A percentile compares a stretch with the other conserved stretches of the same genome.
Evolutionary conservation across 1,284 basidiomycete species (phyloP).

Genomic region (Fomes fomentarius): DNA sequence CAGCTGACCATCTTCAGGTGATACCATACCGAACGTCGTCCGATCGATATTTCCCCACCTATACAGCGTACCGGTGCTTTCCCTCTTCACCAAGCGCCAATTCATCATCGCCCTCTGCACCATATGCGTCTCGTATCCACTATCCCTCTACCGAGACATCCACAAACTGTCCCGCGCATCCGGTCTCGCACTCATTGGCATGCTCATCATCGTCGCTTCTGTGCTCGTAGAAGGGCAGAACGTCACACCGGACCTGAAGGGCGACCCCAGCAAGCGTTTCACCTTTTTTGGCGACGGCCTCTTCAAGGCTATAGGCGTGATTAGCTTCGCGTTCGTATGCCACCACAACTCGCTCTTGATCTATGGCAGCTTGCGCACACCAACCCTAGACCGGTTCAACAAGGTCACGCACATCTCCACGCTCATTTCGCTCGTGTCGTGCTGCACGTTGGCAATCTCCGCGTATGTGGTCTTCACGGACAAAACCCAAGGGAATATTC

Average conservation of each 20-base stretch:
- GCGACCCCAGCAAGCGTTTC: constrained; percentile 71
- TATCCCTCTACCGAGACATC: constrained; percentile 96
- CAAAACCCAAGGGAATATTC: constrained; percentile 91
- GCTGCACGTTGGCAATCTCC: constrained; percentile 85
- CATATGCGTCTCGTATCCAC: constrained; percentile 88
- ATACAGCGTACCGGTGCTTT: constrained; percentile 68
- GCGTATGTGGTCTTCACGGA: constrained; percentile 94
- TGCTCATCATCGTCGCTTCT: constrained; percentile 91
- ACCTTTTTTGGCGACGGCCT: constrained; percentile 78
- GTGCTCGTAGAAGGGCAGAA: constrained; percentile 88
- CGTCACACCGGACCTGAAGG: constrained; percentile 80
- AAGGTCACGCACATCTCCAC: constrained; percentile 94
- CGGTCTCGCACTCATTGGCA: constrained; percentile 86
- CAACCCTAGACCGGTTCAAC: constrained; percentile 94
- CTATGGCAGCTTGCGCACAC: constrained; percentile 91
- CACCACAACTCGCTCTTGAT: constrained; percentile 94
- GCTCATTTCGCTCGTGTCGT: constrained; percentile 78
- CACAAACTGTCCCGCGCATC: constrained; percentile 95
- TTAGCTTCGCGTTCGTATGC: constrained; percentile 94
- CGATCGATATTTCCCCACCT: constrained; percentile 85
- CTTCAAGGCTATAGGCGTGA: constrained; percentile 93
- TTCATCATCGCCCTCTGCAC: constrained; percentile 90
- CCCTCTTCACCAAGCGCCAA: constrained; percentile 82
- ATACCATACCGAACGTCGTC: constrained; percentile 96
- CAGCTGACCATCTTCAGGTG: constrained; percentile 52